phyloP scores from a whole-genome alignment of 768 basidiomycete genomes.

The Suillus decipiens region DNA sequence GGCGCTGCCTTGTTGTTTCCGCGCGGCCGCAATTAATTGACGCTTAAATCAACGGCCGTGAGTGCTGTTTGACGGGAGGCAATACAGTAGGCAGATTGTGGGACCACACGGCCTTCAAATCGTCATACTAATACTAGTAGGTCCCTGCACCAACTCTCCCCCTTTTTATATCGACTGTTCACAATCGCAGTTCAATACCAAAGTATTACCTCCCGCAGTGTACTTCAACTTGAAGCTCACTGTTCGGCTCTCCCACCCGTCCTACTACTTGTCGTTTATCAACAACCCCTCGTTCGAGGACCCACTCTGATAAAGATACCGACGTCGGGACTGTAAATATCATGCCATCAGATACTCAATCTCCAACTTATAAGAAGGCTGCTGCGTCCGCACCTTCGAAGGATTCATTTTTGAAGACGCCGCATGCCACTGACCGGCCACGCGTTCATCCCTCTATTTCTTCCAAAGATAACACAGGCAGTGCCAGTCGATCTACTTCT shows the following conservation, averaged over 20 bases:
- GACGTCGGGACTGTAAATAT: background rate
- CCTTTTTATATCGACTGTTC: conserved; percentile 7
- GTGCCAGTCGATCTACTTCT: background rate
- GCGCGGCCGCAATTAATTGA: conserved; percentile 7
- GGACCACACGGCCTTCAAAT: conserved; percentile 5
- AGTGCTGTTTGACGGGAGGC: conserved; percentile 5
- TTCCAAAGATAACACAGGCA: conserved; percentile 6
- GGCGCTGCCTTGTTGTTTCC: conserved; percentile 9
- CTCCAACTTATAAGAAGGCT: background rate
- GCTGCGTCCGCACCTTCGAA: conserved; percentile 5
- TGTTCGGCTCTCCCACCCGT: background rate
- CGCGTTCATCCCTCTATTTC: background rate
- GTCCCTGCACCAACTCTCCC: background rate
- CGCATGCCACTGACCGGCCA: conserved; percentile 11
- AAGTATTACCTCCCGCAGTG: background rate
- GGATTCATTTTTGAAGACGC: background rate
- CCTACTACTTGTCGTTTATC: background rate
- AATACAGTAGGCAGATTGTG: background rate
- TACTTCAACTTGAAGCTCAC: background rate
- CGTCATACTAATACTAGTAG: background rate
- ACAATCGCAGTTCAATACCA: background rate
- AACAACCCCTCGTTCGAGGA: background rate
- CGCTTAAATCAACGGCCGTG: conserved; percentile 5
- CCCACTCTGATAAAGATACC: conserved; percentile 3
- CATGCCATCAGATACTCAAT: conserved; percentile 5